Percentiles rank a stretch among this genome's conserved stretches.
phyloP scores from a whole-genome alignment of 2,329 filamentous ascomycete genomes.

The Colletotrichum sojae region DNA sequence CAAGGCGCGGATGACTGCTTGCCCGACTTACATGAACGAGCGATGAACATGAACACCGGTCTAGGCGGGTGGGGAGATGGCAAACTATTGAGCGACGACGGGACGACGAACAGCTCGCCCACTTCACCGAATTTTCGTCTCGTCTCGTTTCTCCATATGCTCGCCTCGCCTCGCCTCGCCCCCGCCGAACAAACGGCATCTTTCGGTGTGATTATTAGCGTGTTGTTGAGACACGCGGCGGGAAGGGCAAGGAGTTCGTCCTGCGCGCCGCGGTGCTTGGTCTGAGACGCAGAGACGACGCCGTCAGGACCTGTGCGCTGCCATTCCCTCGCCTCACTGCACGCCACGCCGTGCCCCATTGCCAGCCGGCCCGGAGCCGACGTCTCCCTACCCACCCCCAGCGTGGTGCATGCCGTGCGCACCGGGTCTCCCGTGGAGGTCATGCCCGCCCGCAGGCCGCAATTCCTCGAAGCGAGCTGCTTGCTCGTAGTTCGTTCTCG shows the following conservation, averaged over 20 bases:
- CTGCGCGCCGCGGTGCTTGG: constrained; percentile 22
- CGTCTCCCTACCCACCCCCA: constrained; percentile 1
- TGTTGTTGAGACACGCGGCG: constrained; percentile 4
- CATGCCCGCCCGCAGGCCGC: neutral
- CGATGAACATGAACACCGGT: constrained; percentile 7
- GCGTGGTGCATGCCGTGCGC: constrained; percentile 33
- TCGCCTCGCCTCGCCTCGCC: no score
- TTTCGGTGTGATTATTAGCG: neutral
- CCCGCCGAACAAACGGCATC: no score
- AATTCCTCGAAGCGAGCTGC: neutral
- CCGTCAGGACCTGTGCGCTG: constrained; percentile 12
- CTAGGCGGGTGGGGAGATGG: neutral
- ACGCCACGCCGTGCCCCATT: constrained; percentile 2
- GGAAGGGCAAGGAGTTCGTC: constrained; percentile 9
- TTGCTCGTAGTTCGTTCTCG: constrained; percentile 14
- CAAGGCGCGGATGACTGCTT: constrained; percentile 21
- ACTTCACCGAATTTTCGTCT: constrained; percentile 14
- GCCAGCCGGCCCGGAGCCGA: constrained; percentile 25
- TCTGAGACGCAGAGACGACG: constrained; percentile 17
- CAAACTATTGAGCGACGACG: constrained; percentile 26
- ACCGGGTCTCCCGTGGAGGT: constrained; percentile 23
- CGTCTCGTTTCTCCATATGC: neutral
- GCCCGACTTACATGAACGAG: constrained; percentile 23
- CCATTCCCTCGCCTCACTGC: constrained; percentile 1
- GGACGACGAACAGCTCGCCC: neutral